These are phyloP conservation scores for Alternaria tenuissima DNA, from an alignment of 2,329 filamentous ascomycete species.

Conservation along the genomic window DNA sequence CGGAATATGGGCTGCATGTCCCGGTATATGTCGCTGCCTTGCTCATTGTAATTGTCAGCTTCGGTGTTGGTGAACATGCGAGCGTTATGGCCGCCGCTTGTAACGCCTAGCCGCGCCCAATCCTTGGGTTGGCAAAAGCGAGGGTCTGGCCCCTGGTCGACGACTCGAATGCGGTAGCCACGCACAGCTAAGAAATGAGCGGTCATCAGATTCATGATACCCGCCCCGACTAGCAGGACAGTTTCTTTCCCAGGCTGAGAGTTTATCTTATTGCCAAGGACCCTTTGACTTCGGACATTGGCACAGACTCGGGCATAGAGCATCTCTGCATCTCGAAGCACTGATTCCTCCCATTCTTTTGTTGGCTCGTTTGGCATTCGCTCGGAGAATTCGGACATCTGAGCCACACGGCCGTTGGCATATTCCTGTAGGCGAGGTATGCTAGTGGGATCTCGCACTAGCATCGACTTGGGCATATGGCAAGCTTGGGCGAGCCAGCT, in stretches of 20 bases:
- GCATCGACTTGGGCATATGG: neutral
- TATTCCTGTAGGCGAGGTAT: neutral
- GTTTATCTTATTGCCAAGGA: accelerated
- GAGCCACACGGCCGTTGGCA: neutral
- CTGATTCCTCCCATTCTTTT: neutral
- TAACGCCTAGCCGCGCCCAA: neutral
- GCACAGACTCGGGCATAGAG: neutral
- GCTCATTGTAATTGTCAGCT: neutral
- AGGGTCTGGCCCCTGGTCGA: neutral
- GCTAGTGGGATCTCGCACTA: neutral
- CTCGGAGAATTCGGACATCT: neutral
- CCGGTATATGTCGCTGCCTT: neutral
- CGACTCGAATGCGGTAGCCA: neutral
- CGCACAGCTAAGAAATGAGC: neutral
- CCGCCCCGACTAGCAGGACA: neutral
- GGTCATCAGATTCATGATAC: neutral
- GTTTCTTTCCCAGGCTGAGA: neutral
- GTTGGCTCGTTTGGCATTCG: neutral
- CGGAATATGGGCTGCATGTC: neutral
- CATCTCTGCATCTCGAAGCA: neutral
- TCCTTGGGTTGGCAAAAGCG: neutral
- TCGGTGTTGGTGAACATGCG: neutral
- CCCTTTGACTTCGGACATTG: too few relatives aligned
- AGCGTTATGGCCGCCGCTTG: neutral
- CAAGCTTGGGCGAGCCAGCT: neutral